These are phyloP conservation scores for Rutstroemia sydowiana DNA, from an alignment of 2,329 filamentous ascomycete species.

Conservation along the genomic window DNA sequence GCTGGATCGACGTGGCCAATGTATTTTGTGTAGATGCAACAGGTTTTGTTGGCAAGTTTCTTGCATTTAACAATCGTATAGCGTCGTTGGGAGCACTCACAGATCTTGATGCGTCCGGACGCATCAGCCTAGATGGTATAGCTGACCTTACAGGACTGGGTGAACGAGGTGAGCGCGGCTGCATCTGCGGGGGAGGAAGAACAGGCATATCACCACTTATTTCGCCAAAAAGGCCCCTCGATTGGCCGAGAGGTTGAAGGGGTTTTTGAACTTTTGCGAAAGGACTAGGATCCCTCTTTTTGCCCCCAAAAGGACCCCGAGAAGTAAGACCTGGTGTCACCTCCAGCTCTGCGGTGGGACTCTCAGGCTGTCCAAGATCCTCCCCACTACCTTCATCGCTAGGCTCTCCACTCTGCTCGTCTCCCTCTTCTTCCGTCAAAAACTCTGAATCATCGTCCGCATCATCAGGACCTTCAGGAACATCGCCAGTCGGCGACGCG, in stretches of 20 bases:
- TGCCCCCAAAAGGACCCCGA: slow-evolving; percentile 50
- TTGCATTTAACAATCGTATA: slow-evolving; percentile 41
- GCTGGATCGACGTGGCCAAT: slow-evolving; percentile 19
- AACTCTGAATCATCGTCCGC: slow-evolving; percentile 27
- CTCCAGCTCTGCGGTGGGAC: slow-evolving; percentile 40
- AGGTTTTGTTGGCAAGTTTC: slow-evolving; percentile 44
- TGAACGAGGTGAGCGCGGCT: slow-evolving; percentile 62
- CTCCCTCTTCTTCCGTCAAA: slow-evolving; percentile 30
- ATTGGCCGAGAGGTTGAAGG: slow-evolving; percentile 35
- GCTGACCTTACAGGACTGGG: slow-evolving; percentile 62
- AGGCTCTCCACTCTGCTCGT: slow-evolving; percentile 37
- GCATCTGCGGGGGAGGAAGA: slow-evolving; percentile 45
- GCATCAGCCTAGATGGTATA: slow-evolving; percentile 42
- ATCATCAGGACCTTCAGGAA: slow-evolving; percentile 28
- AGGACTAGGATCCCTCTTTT: slow-evolving; percentile 31
- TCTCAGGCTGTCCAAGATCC: slow-evolving; percentile 58
- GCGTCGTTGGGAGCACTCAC: slow-evolving; percentile 54
- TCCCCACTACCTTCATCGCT: slow-evolving; percentile 54
- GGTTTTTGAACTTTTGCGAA: slow-evolving; percentile 42
- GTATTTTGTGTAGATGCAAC: slow-evolving; percentile 36
- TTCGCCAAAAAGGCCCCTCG: slow-evolving; percentile 45
- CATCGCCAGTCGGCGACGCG: slow-evolving; percentile 22
- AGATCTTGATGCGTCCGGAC: slow-evolving; percentile 46
- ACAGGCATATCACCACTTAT: slow-evolving; percentile 46
- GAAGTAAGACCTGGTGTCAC: slow-evolving; percentile 47